A percentile compares a stretch with the other conserved stretches of the same genome.
phyloP scores from a whole-genome alignment of 495 filamentous ascomycete species.

The Aspergillus incahuasiensis region DNA sequence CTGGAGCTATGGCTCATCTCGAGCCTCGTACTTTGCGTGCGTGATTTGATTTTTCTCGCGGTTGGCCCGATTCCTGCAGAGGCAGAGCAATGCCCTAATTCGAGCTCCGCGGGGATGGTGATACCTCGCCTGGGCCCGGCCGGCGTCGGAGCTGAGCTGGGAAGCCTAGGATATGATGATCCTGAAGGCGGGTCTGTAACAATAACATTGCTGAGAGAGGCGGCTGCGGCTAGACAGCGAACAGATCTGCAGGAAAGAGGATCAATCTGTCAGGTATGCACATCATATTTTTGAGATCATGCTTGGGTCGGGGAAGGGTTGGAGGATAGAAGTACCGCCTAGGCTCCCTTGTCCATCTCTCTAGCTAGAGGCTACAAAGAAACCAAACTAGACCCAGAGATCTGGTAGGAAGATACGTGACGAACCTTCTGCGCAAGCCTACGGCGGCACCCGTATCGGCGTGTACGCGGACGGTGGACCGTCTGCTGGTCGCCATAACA shows the following conservation, averaged over 20 bases:
- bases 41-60: background rate
- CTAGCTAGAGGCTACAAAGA: background rate
- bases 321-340: background rate
- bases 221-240: background rate
- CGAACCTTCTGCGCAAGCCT: background rate
- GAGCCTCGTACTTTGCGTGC: background rate
- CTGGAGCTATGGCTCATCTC: background rate
- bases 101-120: background rate
- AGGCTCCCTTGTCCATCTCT: background rate
- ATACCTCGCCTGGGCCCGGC: background rate
- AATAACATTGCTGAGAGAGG: background rate
- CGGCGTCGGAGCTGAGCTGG: background rate
- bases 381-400: background rate
- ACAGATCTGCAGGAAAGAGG: background rate
- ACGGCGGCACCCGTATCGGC: too few species aligned
- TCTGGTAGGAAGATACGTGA: background rate
- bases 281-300: background rate
- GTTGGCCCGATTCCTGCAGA: too few species aligned
- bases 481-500: slow-evolving; percentile 1
- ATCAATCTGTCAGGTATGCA: background rate
- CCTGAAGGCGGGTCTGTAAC: background rate
- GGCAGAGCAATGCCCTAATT: background rate
- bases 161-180: too few species aligned
- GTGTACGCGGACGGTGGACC: too few species aligned
- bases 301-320: background rate